These are phyloP conservation scores for Hypoxylon sp. DNA, from an alignment of 2,329 filamentous ascomycete genomes.

Conservation along the genomic window DNA sequence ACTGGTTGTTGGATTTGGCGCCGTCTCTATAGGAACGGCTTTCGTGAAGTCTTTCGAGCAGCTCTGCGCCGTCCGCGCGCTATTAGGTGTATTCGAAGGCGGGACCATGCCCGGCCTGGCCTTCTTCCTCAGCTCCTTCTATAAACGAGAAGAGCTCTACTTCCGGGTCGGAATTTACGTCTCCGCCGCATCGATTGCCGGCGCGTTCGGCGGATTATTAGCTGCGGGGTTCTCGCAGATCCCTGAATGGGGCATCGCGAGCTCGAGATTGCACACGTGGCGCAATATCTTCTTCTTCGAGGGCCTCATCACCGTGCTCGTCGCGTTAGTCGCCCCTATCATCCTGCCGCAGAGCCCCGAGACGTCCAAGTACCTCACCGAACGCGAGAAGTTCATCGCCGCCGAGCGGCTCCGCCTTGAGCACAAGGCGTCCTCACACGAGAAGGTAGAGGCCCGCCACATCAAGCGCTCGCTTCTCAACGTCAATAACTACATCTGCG, in stretches of 20 bases:
- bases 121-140: slow-evolving; percentile 70
- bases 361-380: slow-evolving; percentile 65
- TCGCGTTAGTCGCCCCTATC: slow-evolving; percentile 64
- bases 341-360: slow-evolving; percentile 67
- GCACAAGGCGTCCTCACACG: slow-evolving; percentile 62
- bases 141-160: slow-evolving; percentile 69
- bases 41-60: slow-evolving; percentile 65
- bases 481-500: slow-evolving; percentile 73
- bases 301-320: slow-evolving; percentile 67
- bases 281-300: slow-evolving; percentile 76
- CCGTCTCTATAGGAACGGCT: slow-evolving; percentile 68
- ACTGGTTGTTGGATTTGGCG: slow-evolving; percentile 69
- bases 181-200: slow-evolving; percentile 68
- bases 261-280: slow-evolving; percentile 65
- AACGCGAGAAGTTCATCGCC: slow-evolving; percentile 69
- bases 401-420: slow-evolving; percentile 66
- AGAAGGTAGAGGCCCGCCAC: slow-evolving; percentile 64
- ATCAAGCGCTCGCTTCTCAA: slow-evolving; percentile 67
- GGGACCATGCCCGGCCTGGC: slow-evolving; percentile 72
- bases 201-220: slow-evolving; percentile 71
- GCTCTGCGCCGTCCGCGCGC: slow-evolving; percentile 63
- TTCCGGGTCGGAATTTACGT: slow-evolving; percentile 71
- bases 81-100: slow-evolving; percentile 70
- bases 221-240: slow-evolving; percentile 67
- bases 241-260: slow-evolving; percentile 65